These are phyloP conservation scores for Umbelopsis sp. DNA, from an alignment of 192 early-diverging fungal genomes.

Conservation along the genomic window DNA sequence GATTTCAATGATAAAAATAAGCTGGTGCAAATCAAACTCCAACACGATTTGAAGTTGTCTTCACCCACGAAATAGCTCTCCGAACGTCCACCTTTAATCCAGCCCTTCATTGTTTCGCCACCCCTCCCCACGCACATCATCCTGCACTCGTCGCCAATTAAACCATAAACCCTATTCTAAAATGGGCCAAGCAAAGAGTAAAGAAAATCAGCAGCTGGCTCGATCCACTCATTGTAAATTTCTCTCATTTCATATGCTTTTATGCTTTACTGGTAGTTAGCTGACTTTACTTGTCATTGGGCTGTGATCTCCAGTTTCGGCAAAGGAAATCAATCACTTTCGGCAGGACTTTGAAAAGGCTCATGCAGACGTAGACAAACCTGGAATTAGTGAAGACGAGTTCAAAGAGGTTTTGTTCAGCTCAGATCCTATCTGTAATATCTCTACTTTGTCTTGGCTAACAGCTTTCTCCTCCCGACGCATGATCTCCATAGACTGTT, in stretches of 20 bases:
- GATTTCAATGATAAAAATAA: too few species aligned
- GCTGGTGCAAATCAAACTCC: too few species aligned
- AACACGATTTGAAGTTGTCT: too few species aligned
- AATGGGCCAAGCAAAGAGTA: conserved; percentile 56
- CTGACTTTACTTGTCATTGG: not conserved
- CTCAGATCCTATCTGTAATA: not conserved
- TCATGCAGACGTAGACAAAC: conserved; percentile 27
- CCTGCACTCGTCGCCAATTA: not conserved
- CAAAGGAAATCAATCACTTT: conserved; percentile 50
- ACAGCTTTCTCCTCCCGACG: not conserved
- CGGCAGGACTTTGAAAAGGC: conserved; percentile 47
- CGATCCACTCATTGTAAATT: conserved; percentile 51
- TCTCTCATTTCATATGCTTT: not conserved
- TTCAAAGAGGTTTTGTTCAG: conserved; percentile 60
- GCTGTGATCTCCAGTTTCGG: conserved; percentile 39
- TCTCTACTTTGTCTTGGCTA: conserved; percentile 24
- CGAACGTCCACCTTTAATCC: too few species aligned
- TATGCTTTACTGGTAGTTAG: not conserved
- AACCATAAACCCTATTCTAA: not conserved
- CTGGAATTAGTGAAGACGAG: conserved; percentile 65
- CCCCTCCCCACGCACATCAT: not conserved
- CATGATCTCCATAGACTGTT: conserved; percentile 44
- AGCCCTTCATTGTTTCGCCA: too few species aligned
- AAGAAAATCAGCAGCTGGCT: conserved; percentile 51
- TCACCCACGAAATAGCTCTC: too few species aligned